Base-by-base conservation (phyloP, 2,329 filamentous ascomycete genomes). In the Albophoma yamanashiensis region DNA sequence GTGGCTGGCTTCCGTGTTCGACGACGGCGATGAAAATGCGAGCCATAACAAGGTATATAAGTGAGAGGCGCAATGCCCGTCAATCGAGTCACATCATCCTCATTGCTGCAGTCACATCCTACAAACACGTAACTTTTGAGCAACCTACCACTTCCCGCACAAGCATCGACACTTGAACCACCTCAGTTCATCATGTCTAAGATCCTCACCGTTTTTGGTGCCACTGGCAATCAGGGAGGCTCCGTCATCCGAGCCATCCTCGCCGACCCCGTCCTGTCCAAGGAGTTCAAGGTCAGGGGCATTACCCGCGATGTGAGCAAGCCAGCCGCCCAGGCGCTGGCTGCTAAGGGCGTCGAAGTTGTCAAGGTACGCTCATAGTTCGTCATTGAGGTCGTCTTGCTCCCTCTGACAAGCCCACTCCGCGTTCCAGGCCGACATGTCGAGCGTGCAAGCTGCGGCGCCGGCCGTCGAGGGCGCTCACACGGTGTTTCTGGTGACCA, bases 221-320 rank as follows among this genome's bases (percentile, higher is more conserved):
- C 76, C 58, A 80, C 79, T 3, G 79, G 78, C 60, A 74, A 75
- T 62, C 79, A 82, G 66, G 80, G 79, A 50, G 75, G 75, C 42
- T 79, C 78, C 38, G 76, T 82, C 38, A 71, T 80, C 59, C 62
- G 67, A 3, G 69, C 71, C 58, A 72, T 82, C 62, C 76, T 82
- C 62, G 72, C 71, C 58, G 76, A 82, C 70, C 66, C 79, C 3
- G 67, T 65, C n/a, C 73, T 80, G 20, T 76, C 73, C 43, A 70
- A 74, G 38, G 68, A 75, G 55, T 81, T 75, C 70, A 71, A 69
- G 34, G 70, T 82, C 55, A 76, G 78, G 2, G 79, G 72, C 55
- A 69, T 82, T 60, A 82, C 79, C 4, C 75, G 79, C n/a, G 73
- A 79, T 66, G 65, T 69, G 1, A 68, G 67, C 34, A 78, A 78